Evolutionary conservation across 2,329 filamentous ascomycete genomes (phyloP).

Genomic region (Ramularia endophylla): DNA sequence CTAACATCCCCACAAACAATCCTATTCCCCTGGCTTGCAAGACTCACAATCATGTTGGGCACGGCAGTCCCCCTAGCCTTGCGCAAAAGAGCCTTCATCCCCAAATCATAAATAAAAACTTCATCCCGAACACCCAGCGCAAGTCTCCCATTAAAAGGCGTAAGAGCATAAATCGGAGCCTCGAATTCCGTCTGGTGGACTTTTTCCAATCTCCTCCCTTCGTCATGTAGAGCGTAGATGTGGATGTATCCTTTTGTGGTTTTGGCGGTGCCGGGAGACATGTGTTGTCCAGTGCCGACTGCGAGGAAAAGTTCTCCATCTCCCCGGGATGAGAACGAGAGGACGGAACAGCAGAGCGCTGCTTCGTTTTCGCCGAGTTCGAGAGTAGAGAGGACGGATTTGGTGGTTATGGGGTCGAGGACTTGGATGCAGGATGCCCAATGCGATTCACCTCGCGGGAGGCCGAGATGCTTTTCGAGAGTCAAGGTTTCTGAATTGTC

Average conservation of each 20-base stretch:
- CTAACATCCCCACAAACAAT: slow-evolving; percentile 90
- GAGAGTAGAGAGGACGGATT: slow-evolving; percentile 61
- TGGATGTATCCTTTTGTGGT: slow-evolving; percentile 66
- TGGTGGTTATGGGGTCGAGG: slow-evolving; percentile 63
- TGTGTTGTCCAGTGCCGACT: slow-evolving; percentile 88
- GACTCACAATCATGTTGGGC: slow-evolving; percentile 66
- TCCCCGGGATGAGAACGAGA: slow-evolving; percentile 73
- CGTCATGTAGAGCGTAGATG: slow-evolving; percentile 82
- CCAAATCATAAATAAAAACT: slow-evolving; percentile 84
- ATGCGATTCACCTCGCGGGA: slow-evolving; percentile 73
- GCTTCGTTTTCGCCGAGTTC: slow-evolving; percentile 87
- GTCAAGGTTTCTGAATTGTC: slow-evolving; percentile 8
- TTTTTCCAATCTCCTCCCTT: slow-evolving; percentile 84
- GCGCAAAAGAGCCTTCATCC: slow-evolving; percentile 84
- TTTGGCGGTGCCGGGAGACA: slow-evolving; percentile 38
- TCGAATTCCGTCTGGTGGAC: slow-evolving; percentile 95
- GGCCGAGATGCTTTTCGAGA: slow-evolving; percentile 68
- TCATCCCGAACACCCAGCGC: slow-evolving; percentile 78
- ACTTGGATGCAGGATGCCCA: slow-evolving; percentile 97
- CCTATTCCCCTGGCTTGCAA: slow-evolving; percentile 85
- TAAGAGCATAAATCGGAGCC: slow-evolving; percentile 79
- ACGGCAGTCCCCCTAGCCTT: slow-evolving; percentile 53
- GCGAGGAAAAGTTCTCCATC: slow-evolving; percentile 87
- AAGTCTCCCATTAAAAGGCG: slow-evolving; percentile 88
- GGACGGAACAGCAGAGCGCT: slow-evolving; percentile 76